These are phyloP conservation scores for Mycena polygramma DNA, from an alignment of 768 basidiomycete species.

Conservation along the genomic window DNA sequence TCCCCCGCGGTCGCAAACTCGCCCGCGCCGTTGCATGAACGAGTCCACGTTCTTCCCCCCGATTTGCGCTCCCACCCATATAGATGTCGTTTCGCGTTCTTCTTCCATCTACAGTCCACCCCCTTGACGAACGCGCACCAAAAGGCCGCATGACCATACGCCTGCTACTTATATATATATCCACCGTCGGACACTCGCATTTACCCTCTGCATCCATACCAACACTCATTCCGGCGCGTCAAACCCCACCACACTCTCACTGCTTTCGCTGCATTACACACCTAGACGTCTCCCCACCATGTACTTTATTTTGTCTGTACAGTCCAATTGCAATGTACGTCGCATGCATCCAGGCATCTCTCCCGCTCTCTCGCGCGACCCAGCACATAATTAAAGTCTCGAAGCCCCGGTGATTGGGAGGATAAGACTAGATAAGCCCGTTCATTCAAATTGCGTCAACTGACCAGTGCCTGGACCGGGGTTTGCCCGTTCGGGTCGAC, in stretches of 20 bases:
- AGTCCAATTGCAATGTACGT: slow-evolving; percentile 30
- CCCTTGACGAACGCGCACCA: slow-evolving; percentile 26
- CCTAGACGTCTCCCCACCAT: slow-evolving; percentile 19
- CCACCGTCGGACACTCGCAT: slow-evolving; percentile 22
- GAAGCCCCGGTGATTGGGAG: slow-evolving; percentile 19
- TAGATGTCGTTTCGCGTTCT: slow-evolving; percentile 22
- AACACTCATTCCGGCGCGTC: slow-evolving; percentile 24
- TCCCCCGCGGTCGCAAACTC: slow-evolving; percentile 56
- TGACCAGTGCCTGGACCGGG: slow-evolving; percentile 23
- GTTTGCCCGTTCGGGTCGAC: slow-evolving; percentile 21
- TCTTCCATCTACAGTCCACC: neutral
- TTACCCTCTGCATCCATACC: slow-evolving; percentile 2
- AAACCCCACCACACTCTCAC: slow-evolving; percentile 18
- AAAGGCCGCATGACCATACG: slow-evolving; percentile 27
- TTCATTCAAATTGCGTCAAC: neutral
- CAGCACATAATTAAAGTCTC: neutral
- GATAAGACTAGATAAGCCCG: slow-evolving; percentile 12
- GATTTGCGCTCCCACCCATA: slow-evolving; percentile 23
- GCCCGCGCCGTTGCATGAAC: slow-evolving; percentile 51
- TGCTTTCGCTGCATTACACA: slow-evolving; percentile 15
- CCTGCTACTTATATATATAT: slow-evolving; percentile 18
- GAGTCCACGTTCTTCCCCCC: too few species aligned
- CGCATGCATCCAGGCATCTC: slow-evolving; percentile 20
- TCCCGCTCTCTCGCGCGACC: neutral
- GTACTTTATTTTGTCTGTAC: slow-evolving; percentile 30